Evolutionary conservation across 2,329 filamentous ascomycete genomes (phyloP), one percentile per base, ranked within the genome.

Genomic region (Xylaria sp.): DNA sequence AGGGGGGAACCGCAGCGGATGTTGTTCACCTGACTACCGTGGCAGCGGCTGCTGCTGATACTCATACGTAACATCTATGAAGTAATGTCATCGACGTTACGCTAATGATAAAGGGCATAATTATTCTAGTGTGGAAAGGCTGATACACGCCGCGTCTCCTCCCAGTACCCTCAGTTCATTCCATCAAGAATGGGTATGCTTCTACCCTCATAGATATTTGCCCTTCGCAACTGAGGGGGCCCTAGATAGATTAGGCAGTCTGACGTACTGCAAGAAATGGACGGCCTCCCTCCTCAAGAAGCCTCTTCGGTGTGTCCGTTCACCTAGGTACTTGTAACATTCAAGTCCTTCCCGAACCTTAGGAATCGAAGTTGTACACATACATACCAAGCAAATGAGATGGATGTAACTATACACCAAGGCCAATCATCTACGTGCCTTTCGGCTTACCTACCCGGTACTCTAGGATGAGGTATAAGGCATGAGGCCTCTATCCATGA

Each of bases 331-430:
- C 19, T 24, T 34, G 18, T 21, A 26, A 8, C 43, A 44, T 41
- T 40, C 21, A 34, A 24, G 18, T 44, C 42, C 34, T 39, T 41
- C 7, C 29, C 38, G n/a, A 17, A 19, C 40, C 50, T 46, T 40
- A 24, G 48, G 48, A 44, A 45, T 16, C 20, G 46, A 39, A 13
- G 45, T 44, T 20, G 39, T 41, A 52, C 48, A 8, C 29, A 48
- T 11, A 48, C 49, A 26, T 39, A 39, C 43, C 54, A 42, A 39
- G 37, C 19, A 44, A 9, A 47, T 37, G 37, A 55, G 34, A 47
- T 53, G 41, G 20, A 52, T 51, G 47, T 44, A 51, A 40, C 49
- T 50, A 50, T 44, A 52, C 44, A 52, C 48, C 49, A 51, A 58
- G 48, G 55, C 54, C 40, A 41, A 55, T 41, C 44, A 48, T 48